Evolutionary conservation across 768 basidiomycete species (phyloP), one percentile per base, ranked within the genome.

Genomic region (Polyporus arcularius): DNA sequence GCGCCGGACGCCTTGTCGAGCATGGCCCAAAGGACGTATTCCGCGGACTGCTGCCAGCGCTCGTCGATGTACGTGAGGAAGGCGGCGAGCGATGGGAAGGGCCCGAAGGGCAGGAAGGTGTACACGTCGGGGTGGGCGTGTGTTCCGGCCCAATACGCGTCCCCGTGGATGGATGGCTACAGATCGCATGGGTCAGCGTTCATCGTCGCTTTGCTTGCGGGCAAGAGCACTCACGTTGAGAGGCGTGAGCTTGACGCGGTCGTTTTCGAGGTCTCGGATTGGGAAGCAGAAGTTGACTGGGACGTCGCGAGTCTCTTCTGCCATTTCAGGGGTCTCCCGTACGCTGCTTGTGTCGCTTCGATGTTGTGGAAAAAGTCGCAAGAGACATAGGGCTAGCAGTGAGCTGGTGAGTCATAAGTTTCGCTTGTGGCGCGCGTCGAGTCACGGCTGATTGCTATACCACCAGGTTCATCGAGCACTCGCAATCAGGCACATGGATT

Each of bases 191-290:
- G 14, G 28, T 16, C 39, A 35, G 39, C 30, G 14, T 42, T 11
- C 45, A 9, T 42, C 16, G 32, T 21, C 40, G 3, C 3, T 35
- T 1, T 18, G 9, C 58, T 7, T 38, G 38, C 15, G 52, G 15
- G 5, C 16, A 11, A 11, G 1, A 3, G 35, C 1, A 21, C 49
- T 51, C 5, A 40, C 52, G 38, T 21, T 14, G 38, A 53, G 79
- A 0, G 76, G 78, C 2, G 65, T 68, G 31, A 80, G 71, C 57
- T 72, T 73, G 54, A 80, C 66, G 26, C 73, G 74, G 3, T 71
- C 67, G 11, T 68, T 75, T 51, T 78, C 74, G 16, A 80, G 70
- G 4, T 63, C 58, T 14, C 62, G 46, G 12, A 79, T 51, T 3
- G 76, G 74, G 53, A 69, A 68, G 46, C 61, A 50, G 64, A 76